These are phyloP conservation scores for Neofusicoccum laricinum DNA, from an alignment of 2,329 filamentous ascomycete genomes.

Conservation along the genomic window DNA sequence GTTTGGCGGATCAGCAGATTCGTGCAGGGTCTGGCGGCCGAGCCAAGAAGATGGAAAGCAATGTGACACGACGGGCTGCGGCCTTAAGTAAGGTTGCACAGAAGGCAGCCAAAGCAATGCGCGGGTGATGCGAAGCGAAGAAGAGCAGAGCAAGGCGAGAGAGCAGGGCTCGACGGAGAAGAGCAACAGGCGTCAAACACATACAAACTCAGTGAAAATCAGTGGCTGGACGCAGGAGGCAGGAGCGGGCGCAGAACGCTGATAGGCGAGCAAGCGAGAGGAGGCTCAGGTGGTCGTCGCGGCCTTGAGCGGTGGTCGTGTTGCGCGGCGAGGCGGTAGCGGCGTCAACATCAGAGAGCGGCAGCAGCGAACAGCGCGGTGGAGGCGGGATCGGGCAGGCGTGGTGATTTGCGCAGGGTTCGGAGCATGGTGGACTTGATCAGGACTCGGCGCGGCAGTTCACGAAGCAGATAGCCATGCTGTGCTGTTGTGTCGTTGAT, in stretches of 20 bases:
- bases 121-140: background rate
- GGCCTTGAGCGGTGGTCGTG: background rate
- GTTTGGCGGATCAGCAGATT: constrained; percentile 16
- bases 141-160: background rate
- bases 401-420: background rate
- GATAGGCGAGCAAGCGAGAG: constrained; percentile 8
- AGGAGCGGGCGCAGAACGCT: background rate
- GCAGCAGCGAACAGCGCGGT: background rate
- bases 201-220: background rate
- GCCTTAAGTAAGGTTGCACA: constrained; percentile 2
- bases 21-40: constrained; percentile 6
- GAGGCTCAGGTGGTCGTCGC: constrained; percentile 6
- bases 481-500: constrained; percentile 4
- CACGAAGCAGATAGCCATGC: background rate
- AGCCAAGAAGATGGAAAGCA: constrained; percentile 1
- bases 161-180: background rate
- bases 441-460: constrained; percentile 2
- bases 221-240: background rate
- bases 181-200: background rate
- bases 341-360: constrained; percentile 9
- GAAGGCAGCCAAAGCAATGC: background rate
- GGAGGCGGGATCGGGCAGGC: background rate
- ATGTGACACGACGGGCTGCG: constrained; percentile 5
- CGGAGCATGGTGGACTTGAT: constrained; percentile 5
- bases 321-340: background rate